Evolutionary conservation across 2,329 filamentous ascomycete genomes (phyloP), one percentile per base, ranked within the genome.

Genomic region (Tolypocladium endophyticum): DNA sequence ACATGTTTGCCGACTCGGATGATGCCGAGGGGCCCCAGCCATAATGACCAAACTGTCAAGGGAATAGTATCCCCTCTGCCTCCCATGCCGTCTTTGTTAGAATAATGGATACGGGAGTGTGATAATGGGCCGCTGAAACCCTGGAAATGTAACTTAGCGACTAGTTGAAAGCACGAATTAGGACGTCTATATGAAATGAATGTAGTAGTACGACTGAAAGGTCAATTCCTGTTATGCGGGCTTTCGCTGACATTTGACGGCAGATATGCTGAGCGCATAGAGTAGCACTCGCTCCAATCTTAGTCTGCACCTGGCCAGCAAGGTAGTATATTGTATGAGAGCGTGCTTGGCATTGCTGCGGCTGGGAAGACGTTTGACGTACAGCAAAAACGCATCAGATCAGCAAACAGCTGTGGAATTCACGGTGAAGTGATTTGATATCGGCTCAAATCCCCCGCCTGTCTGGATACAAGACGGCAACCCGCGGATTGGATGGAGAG

Each of bases 1-100:
- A 94, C 69, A 92, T 94, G 89, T 95, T 94, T 82, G 89, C 88
- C 14, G 88, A 89, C 71, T 89, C 87, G 5, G 89, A 89, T 65
- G 81, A 73, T 18, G 71, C 69, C 16, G 66, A 63, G 36, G 54
- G 45, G 35, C 58, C 59, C 30, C 25, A 18, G 52, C 35, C 12
- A 12, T 57, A 43, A 33, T 23, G 12, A 25, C 35, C 14, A 25
- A 50, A 28, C 2, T 8, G 41, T 25, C 20, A 43, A 43, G 20
- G 20, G 39, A 39, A 39, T 36, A 9, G 12, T 12, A 36, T n/a
- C n/a, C 35, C 38, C 16, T 39, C 20, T 14, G 9, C 39, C 39
- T 20, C 7, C 6, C 39, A 3, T n/a, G 18, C 6, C 7, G 8
- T n/a, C 39, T 41, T 41, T 52, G 47, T n/a, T 11, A 52, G n/a